phyloP scores from a whole-genome alignment of 148 eudicot genomes.

The Pharnaceum exiguum region DNA sequence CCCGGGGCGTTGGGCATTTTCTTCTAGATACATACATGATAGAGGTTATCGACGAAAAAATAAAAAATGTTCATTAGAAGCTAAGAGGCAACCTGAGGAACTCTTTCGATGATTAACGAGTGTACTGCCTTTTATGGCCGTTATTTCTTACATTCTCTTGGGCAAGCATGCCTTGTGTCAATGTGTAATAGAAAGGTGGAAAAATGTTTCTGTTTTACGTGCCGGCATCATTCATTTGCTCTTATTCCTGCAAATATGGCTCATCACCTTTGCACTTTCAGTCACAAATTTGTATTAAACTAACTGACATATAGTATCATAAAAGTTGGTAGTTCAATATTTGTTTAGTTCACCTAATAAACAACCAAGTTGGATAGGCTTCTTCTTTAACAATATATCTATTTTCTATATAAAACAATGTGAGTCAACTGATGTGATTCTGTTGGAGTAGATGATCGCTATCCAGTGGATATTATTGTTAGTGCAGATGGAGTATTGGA shows the following conservation, averaged over 20 bases:
- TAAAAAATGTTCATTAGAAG: too few relatives aligned
- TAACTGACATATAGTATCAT: too few relatives aligned
- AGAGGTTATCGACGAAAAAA: too few relatives aligned
- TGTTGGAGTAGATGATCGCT: neutral
- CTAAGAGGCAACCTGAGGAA: too few relatives aligned
- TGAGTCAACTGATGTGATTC: neutral
- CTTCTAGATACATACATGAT: too few relatives aligned
- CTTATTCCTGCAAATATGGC: constrained; percentile 10
- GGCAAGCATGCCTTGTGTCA: too few relatives aligned
- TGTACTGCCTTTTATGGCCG: too few relatives aligned
- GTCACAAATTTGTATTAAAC: too few relatives aligned
- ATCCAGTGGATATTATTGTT: neutral
- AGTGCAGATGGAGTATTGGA: neutral
- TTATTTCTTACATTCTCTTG: too few relatives aligned
- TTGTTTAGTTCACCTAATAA: neutral
- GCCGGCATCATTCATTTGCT: neutral
- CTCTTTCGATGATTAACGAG: too few relatives aligned
- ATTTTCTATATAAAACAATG: neutral
- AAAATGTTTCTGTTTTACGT: constrained; percentile 4
- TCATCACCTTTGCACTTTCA: constrained; percentile 21
- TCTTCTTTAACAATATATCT: neutral
- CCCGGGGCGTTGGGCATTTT: too few relatives aligned
- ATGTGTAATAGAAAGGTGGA: neutral
- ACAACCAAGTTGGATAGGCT: neutral
- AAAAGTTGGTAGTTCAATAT: neutral